Evolutionary conservation across 495 filamentous ascomycete species (phyloP).

Genomic region (Trichoderma asperelloides): DNA sequence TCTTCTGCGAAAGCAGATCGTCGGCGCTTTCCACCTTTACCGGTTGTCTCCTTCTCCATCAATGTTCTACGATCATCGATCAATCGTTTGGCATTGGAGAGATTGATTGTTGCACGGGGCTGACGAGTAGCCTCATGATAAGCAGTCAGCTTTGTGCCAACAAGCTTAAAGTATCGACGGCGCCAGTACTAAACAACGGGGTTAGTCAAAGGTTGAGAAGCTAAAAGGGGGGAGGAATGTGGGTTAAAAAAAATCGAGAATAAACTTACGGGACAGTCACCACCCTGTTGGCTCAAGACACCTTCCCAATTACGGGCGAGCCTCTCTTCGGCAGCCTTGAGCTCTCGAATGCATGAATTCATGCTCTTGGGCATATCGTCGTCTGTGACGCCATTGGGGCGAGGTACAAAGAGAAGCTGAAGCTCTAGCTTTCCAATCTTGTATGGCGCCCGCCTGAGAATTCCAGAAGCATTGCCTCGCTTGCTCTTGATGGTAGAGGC

Average conservation of each 20-base stretch:
- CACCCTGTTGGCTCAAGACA: conserved; percentile 87
- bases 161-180: conserved; percentile 90
- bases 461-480: conserved; percentile 49
- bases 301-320: conserved; percentile 73
- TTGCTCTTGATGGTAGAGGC: conserved; percentile 83
- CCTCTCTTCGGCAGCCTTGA: conserved; percentile 75
- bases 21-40: conserved; percentile 66
- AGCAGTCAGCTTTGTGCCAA: conserved; percentile 83
- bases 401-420: conserved; percentile 88
- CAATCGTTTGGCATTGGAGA: conserved; percentile 85
- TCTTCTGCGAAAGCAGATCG: conserved; percentile 96
- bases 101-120: conserved; percentile 91
- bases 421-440: conserved; percentile 89
- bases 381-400: conserved; percentile 77
- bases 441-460: conserved; percentile 71
- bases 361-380: conserved; percentile 99
- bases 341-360: conserved; percentile 84
- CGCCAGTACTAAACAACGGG: conserved; percentile 69
- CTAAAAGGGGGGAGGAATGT: not conserved
- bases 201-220: not conserved
- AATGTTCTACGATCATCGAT: conserved; percentile 88
- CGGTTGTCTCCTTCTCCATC: conserved; percentile 66
- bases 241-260: not conserved
- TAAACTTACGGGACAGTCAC: conserved; percentile 86
- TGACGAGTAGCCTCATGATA: conserved; percentile 94